These are phyloP conservation scores for Capsicum pubescens DNA, from an alignment of 257 asterid species.

Conservation along the genomic window DNA sequence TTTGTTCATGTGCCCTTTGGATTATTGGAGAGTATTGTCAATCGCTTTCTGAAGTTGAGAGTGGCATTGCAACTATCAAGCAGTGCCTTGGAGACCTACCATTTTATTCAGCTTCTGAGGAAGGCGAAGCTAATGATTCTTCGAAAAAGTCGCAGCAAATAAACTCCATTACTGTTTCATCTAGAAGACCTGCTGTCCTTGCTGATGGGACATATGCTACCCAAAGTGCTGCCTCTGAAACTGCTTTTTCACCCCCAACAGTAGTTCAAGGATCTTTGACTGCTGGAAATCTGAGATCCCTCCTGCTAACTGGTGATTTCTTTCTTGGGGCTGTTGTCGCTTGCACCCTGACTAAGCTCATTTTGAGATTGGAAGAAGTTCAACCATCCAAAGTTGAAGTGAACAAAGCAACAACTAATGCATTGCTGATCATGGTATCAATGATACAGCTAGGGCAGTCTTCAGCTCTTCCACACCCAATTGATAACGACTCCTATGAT, in stretches of 20 bases:
- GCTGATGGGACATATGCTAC: constrained; percentile 98
- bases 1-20: constrained; percentile 96
- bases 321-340: constrained; percentile 92
- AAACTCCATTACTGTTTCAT: constrained; percentile 80
- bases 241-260: constrained; percentile 79
- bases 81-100: constrained; percentile 97
- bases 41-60: constrained; percentile 91
- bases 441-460: constrained; percentile 91
- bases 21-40: constrained; percentile 87
- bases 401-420: constrained; percentile 70
- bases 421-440: constrained; percentile 76
- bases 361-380: constrained; percentile 87
- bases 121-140: constrained; percentile 74
- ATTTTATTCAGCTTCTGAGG: constrained; percentile 77
- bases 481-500: constrained; percentile 86
- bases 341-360: constrained; percentile 85
- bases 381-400: constrained; percentile 79
- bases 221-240: constrained; percentile 98
- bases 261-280: constrained; percentile 75
- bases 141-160: constrained; percentile 77
- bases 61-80: constrained; percentile 80
- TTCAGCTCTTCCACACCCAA: constrained; percentile 90
- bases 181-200: constrained; percentile 92
- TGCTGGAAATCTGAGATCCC: constrained; percentile 82
- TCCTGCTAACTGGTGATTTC: constrained; percentile 89